Evolutionary conservation across 805 yeast species (phyloP), one percentile per base, ranked within the genome.

Genomic region (Maudiozyma pseudohumilis): DNA sequence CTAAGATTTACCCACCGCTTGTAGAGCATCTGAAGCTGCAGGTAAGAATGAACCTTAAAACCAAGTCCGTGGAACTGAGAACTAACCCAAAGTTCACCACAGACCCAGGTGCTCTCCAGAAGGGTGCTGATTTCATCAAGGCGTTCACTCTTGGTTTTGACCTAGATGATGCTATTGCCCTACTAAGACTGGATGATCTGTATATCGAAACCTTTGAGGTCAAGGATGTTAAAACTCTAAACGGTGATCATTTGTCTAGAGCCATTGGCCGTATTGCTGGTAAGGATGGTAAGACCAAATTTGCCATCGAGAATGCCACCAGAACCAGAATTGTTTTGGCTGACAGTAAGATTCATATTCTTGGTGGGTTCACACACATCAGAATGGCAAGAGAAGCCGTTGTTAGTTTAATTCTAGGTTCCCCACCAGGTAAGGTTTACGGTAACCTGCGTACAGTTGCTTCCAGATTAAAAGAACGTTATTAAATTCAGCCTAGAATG

Each of bases 181-280:
- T 92, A 38, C 71, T 92, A 52, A 77, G 98, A 64, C 69, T 92
- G 53, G 98, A 92, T 61, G 99, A 92, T 62, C 72, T 92, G 47
- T 92, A 88, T 67, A 88, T 92, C 47, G 98, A 92, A 64, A 86
- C 97, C 4, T 92, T 92, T 57, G 99, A 92, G 60, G 73, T 92
- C 52, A 92, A 92, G 60, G 99, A 92, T 63, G 96, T 92, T 40
- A 94, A 92, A 64, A 89, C 96, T 4, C 68, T 92, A 49, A 78
- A 77, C 21, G 98, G 97, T 20, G 98, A 92, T 64, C 98, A 92
- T 74, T 70, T 92, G 59, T 82, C 95, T 36, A 80, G 99, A 72
- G 98, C 99, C 6, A 92, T 92, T 59, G 99, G 98, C 55, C 86
- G 99, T 72, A 92, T 92, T 63, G 98, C 99, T 11, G 99, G 99